Percentiles rank a stretch among this genome's conserved stretches.
Evolutionary conservation across 208 protist genomes (phyloP).

Genomic region (Herpetomonas muscarum): DNA sequence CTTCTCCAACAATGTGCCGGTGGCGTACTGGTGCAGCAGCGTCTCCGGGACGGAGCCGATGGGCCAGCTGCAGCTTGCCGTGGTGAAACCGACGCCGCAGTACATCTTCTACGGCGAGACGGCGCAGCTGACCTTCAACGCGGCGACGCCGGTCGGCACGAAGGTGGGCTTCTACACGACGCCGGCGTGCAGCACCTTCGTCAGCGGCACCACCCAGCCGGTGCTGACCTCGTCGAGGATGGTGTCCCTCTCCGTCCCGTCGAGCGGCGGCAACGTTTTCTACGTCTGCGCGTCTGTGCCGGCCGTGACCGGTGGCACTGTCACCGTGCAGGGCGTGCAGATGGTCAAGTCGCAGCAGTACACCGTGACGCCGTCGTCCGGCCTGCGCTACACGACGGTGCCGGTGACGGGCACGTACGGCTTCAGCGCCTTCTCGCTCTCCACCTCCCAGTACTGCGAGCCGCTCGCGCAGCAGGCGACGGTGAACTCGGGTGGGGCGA

Average conservation of each 20-base stretch:
- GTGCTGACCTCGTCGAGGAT: constrained; percentile 9
- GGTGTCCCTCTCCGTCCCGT: constrained; percentile 12
- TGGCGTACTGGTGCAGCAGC: constrained; percentile 51
- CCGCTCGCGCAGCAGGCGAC: constrained; percentile 31
- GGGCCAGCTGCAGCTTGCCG: constrained; percentile 23
- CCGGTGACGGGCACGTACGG: constrained; percentile 13
- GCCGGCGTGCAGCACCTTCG: constrained; percentile 11
- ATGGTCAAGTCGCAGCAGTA: constrained; percentile 25
- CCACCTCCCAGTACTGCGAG: constrained; percentile 26
- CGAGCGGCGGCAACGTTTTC: constrained; percentile 13
- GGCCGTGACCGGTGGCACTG: constrained; percentile 13
- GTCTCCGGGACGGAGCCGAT: constrained; percentile 15
- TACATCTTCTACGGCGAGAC: constrained; percentile 19
- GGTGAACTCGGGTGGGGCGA: constrained; percentile 10
- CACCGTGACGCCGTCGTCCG: constrained; percentile 19
- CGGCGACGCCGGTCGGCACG: constrained; percentile 36
- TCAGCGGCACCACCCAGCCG: constrained; percentile 1
- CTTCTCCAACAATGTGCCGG: constrained; percentile 24
- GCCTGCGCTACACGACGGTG: constrained; percentile 40
- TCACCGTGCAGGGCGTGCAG: constrained; percentile 17
- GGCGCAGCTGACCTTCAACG: constrained; percentile 26
- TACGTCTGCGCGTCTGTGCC: constrained; percentile 38
- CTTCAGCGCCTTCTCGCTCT: constrained; percentile 36
- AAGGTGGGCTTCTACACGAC: constrained; percentile 41
- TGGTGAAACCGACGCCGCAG: constrained; percentile 21